Base-by-base conservation (phyloP, 495 filamentous ascomycete genomes). In the Hypoxylon fragiforme region DNA sequence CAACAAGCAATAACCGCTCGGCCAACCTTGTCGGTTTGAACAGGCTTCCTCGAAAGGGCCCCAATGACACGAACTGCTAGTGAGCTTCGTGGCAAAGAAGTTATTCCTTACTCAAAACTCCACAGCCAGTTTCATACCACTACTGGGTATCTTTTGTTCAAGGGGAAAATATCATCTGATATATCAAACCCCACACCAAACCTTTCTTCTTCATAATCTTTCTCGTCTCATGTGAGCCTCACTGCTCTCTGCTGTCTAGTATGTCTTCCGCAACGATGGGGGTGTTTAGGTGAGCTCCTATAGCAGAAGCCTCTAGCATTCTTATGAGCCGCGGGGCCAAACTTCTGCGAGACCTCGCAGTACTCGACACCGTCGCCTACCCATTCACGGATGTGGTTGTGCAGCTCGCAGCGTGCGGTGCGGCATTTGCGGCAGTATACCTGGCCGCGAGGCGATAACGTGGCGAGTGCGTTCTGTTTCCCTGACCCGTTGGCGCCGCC, bases 361-460 rank as follows among this genome's bases (percentile, higher is more conserved):
- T 80, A 81, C 54, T 81, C 78, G 30, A 62, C 26, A 20, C 51
- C 68, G 9, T 71, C 59, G 34, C 73, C 77, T 69, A 79, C 70
- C 77, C 77, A 80, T n/a, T 70, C 63, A 59, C 72, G 68, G 57
- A 81, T 74, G 46, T 81, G 78, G 52, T 74, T 74, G 64, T 79
- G 73, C 48, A 81, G 69, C 67, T 80, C 76, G 60, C 79, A 81
- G 19, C 77, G 68, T 14, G 70, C 75, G 19, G 76, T 68, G 20
- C 77, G 77, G 55, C 79, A 81, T 52, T 78, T 77, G 46, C 74
- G 69, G 61, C 76, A 79, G 52, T 75, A 77, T 2, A 69, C 73
- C 54, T 77, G 74, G 28, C 76, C 76, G 9, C 70, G 66, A 8
- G 75, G 64, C 15, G 73, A 68, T 20, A 77, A 54, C 47, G 60